A percentile compares a stretch with the other conserved stretches of the same genome.
phyloP scores from a whole-genome alignment of 164 flowering plant species.

The Protea cynaroides region DNA sequence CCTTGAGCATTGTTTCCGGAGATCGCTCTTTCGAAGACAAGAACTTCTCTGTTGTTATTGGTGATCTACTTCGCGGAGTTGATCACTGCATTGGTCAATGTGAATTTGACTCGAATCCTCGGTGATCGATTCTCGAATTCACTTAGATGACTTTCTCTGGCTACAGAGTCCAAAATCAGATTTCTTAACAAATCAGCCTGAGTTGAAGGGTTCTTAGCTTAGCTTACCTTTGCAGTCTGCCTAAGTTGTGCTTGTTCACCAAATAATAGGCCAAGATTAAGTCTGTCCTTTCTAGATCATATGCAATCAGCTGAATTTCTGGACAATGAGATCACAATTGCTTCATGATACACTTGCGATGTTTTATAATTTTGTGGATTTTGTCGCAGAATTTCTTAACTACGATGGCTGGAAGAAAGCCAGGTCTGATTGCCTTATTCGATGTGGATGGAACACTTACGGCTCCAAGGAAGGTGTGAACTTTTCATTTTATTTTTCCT shows the following conservation, averaged over 20 bases:
- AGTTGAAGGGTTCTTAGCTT: no score
- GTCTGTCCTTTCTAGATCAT: background rate
- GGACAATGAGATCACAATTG: background rate
- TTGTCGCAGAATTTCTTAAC: constrained; percentile 14
- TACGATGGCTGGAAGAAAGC: constrained; percentile 58
- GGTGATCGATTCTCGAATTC: background rate
- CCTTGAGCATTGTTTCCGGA: background rate
- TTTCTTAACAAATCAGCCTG: background rate
- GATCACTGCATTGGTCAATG: background rate
- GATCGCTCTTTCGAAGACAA: background rate
- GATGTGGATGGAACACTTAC: constrained; percentile 99
- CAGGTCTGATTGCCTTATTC: constrained; percentile 83
- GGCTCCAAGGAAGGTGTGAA: constrained; percentile 81
- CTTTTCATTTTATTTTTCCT: background rate
- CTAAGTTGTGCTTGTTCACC: no score
- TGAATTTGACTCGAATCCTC: background rate
- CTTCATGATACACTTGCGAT: background rate
- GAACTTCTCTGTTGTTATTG: no score
- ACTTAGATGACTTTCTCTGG: background rate
- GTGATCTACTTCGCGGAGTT: no score
- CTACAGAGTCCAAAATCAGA: background rate
- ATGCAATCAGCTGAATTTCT: background rate
- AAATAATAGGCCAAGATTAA: background rate
- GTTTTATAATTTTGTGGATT: constrained; percentile 2
- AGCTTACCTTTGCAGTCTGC: no score